Base-by-base conservation (phyloP, 495 filamentous ascomycete species). In the Podospora bellae-mahoneyi region DNA sequence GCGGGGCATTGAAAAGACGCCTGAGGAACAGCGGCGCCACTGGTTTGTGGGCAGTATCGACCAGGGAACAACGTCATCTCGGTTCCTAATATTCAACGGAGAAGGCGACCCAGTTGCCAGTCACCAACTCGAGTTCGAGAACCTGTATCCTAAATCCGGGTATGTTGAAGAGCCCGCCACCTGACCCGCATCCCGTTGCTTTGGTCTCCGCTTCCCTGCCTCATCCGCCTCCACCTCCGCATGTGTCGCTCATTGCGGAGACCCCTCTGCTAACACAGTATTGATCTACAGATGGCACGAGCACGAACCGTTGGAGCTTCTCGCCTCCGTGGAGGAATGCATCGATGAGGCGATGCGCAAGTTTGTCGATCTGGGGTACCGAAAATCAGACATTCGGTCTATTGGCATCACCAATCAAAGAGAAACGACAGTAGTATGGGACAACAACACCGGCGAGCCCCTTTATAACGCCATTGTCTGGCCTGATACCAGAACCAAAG, bases 371-470 rank as follows among this genome's bases (percentile, higher is more conserved):
- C 79, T 88, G 56, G 94, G 94, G 57, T 85, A 93, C 79, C 84
- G 85, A 23, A 83, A 86, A 62, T 83, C 83, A 62, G 84, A 92
- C 69, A 91, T 98, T 73, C 91, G 92, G 73, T 88, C 92, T 34
- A 86, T 98, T 73, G 94, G 94, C 65, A 91, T 98, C 77, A 97
- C 94, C 66, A 97, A 92, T 80, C 94, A 98, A 82, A 88, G 94
- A 74, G 94, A 98, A 81, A 98, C 94, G 27, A 92, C 90, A 0
- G 81, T 98, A 9, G 90, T 94, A 23, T 98, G 94, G 94, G 93
- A 98, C 76, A 88, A 83, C 74, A 84, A 87, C 64, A 96, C 94
- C 4, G 94, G 94, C 68, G 87, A 97, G 73, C 87, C 93, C 1
- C 81, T 98, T 20, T 87, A 92, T 78, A 93, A 95, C 74, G 93